Evolutionary conservation across 306 rosid genomes (phyloP).

Genomic region (Vachellia collinsii): DNA sequence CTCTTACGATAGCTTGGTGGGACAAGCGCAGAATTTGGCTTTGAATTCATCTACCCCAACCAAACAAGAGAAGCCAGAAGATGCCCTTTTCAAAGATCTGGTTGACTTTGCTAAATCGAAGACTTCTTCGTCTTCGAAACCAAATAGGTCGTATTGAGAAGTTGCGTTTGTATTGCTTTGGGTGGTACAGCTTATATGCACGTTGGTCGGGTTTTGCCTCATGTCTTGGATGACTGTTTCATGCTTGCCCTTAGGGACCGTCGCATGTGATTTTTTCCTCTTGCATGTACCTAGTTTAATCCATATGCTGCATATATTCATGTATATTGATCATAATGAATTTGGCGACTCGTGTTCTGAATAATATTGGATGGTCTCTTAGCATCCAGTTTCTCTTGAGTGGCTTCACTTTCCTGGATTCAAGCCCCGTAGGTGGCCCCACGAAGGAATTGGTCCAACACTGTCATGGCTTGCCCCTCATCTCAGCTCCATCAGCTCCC

Average conservation of each 20-base stretch:
- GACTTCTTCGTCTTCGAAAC: slow-evolving; percentile 61
- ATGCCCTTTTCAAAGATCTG: slow-evolving; percentile 72
- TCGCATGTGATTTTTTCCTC: slow-evolving; percentile 38
- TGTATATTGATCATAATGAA: slow-evolving; percentile 36
- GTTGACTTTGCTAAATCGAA: slow-evolving; percentile 76
- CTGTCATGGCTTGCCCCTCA: background rate
- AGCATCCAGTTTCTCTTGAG: background rate
- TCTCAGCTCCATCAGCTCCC: too few species aligned
- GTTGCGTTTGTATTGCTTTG: slow-evolving; percentile 14
- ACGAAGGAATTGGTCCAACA: background rate
- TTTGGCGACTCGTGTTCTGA: slow-evolving; percentile 10
- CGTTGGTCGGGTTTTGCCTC: slow-evolving; percentile 30
- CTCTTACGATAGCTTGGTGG: slow-evolving; percentile 62
- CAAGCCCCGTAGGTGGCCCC: background rate
- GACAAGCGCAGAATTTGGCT: slow-evolving; percentile 59
- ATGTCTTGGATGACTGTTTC: slow-evolving; percentile 29
- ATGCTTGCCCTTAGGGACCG: slow-evolving; percentile 37
- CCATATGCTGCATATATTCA: slow-evolving; percentile 47
- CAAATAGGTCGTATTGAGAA: slow-evolving; percentile 57
- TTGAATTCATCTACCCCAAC: slow-evolving; percentile 52
- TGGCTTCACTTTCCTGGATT: background rate
- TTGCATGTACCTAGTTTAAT: slow-evolving; percentile 38
- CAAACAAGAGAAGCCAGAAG: slow-evolving; percentile 64
- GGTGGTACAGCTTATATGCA: slow-evolving; percentile 43
- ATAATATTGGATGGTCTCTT: slow-evolving; percentile 30